These are phyloP conservation scores for Phyllosticta paracitricarpa DNA, from an alignment of 2,329 filamentous ascomycete species.

Conservation along the genomic window DNA sequence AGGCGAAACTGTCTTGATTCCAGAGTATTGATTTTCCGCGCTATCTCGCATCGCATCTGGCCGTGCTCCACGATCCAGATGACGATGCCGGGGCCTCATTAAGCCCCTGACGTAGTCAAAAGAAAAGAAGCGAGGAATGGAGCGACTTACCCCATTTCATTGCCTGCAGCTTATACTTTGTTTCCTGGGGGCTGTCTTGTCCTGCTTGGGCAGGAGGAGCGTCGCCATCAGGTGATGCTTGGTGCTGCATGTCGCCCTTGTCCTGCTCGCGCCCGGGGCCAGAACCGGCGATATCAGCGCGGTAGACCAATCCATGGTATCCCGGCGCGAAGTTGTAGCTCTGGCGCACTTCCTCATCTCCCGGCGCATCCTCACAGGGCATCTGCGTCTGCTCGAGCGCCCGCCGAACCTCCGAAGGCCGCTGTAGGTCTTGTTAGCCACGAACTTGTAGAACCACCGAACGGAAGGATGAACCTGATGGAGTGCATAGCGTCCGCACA, in stretches of 20 bases:
- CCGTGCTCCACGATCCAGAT: not conserved
- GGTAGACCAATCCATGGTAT: conserved; percentile 75
- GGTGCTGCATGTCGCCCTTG: conserved; percentile 10
- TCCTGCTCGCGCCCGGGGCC: conserved; percentile 36
- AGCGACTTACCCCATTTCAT: conserved; percentile 72
- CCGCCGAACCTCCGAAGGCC: conserved; percentile 63
- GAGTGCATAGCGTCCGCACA: conserved; percentile 61
- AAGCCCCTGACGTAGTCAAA: not conserved
- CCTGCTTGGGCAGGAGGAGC: conserved; percentile 9
- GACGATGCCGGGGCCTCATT: not conserved
- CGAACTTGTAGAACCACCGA: not conserved
- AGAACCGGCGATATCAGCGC: conserved; percentile 58
- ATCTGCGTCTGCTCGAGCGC: conserved; percentile 67
- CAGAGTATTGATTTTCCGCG: conserved; percentile 10
- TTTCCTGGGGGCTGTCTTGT: conserved; percentile 21
- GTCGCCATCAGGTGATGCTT: conserved; percentile 11
- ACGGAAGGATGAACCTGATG: conserved; percentile 42
- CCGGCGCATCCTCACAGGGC: conserved; percentile 59
- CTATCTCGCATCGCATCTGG: not conserved
- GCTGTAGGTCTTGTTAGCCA: conserved; percentile 37
- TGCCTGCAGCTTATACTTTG: conserved; percentile 70
- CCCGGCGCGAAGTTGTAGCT: conserved; percentile 92
- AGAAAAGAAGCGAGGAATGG: not conserved
- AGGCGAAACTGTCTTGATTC: conserved; percentile 6
- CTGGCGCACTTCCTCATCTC: conserved; percentile 60